Conservation (phyloP, 129 eudicot species). For the Flaveria ramosissima region DNA sequence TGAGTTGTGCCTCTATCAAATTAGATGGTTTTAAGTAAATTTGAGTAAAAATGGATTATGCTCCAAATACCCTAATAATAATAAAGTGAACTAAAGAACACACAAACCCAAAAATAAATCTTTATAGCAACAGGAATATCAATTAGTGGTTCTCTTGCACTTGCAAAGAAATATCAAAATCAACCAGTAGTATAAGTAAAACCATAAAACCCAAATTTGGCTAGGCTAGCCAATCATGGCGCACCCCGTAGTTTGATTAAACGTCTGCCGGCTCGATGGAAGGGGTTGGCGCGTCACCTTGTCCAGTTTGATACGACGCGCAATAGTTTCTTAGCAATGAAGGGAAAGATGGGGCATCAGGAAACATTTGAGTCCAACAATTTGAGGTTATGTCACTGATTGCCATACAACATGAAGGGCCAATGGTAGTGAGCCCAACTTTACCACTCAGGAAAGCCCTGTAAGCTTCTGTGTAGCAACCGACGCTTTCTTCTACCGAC, state of each 20-base stretch:
- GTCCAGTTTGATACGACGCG: background rate
- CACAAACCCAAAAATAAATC: background rate
- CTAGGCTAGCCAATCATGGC: background rate
- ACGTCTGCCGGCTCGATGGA: slow-evolving; percentile 7
- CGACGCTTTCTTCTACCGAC: slow-evolving; percentile 21
- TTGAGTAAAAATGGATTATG: too few species aligned
- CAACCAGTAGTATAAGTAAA: background rate
- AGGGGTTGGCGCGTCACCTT: slow-evolving; percentile 18
- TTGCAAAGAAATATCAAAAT: slow-evolving; percentile 2
- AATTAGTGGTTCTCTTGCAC: background rate
- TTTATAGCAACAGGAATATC: background rate
- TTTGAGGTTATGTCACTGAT: slow-evolving; percentile 31
- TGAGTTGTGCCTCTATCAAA: too few species aligned
- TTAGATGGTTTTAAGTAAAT: too few species aligned
- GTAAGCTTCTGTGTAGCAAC: slow-evolving; percentile 33
- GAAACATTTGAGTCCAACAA: slow-evolving; percentile 39
- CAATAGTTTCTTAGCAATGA: slow-evolving; percentile 27
- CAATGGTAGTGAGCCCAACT: slow-evolving; percentile 17
- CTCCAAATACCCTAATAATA: background rate
- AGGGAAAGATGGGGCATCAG: slow-evolving; percentile 36
- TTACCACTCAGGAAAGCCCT: slow-evolving; percentile 18
- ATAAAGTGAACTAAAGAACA: background rate
- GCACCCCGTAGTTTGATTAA: background rate
- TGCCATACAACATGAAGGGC: slow-evolving; percentile 41
- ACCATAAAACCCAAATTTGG: background rate